Base-by-base conservation (phyloP, 805 yeast genomes). In the Danielia oregonensis region DNA sequence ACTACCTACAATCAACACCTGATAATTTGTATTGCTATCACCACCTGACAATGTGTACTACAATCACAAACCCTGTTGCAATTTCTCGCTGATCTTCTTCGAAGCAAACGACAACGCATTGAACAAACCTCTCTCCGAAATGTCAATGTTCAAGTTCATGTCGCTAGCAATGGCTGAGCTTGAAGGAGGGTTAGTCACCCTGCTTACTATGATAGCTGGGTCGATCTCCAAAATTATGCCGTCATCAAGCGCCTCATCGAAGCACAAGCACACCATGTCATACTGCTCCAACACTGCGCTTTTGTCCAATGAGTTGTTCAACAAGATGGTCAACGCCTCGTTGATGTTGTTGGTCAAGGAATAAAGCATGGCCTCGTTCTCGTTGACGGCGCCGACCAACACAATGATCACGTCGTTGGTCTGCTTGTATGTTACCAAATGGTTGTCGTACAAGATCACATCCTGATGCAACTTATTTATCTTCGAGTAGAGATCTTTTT, bases 191-290 rank as follows among this genome's bases (percentile, higher is more conserved):
- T 78, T 76, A n/a, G 97, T 85, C 17, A 89, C 96, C 63, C 98
- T 77, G 11, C 94, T 77, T 2, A 91, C 89, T 48, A 93, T 85
- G 26, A 86, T 79, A 23, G 82, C 77, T 4, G 95, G 79, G 52
- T 93, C 97, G 17, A 88, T 82, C 59, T 93, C 97, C 48, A 93
- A 72, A 37, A 93, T 79, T 44, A 93, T 78, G 26, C 97, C 98
- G 55, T 89, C 95, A 56, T 93, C 98, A 32, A 93, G 70, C 7
- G 94, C 74, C 63, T 93, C 97, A 59, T 93, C 98, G 28, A 89
- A 75, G 4, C 94, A 86, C 57, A 93, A 72, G 28, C 86, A 70
- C 24, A 88, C 82, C 70, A 86, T 71, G 61, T 93, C 98, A 56
- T 82, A 93, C 56, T 82, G 77, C 45, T 86, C 95, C 50, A 80